Evolutionary conservation across 1,284 basidiomycete genomes (phyloP), one percentile per base, ranked within the genome.

Genomic region (Taiwanofungus camphoratus): DNA sequence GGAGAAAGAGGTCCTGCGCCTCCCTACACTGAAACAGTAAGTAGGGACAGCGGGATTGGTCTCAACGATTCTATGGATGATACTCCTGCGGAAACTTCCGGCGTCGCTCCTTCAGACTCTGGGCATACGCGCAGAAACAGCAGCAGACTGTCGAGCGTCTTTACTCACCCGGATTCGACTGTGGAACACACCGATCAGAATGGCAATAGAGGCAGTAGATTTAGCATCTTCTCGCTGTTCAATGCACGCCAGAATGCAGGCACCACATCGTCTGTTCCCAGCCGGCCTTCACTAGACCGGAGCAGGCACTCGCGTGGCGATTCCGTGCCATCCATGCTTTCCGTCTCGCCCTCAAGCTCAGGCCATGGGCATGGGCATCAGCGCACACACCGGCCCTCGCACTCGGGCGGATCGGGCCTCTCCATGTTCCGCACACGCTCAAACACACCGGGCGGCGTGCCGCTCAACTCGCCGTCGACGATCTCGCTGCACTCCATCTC

Each of bases 1-100:
- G 44, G 64, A 33, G 68, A 73, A 4, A 63, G 76, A 46, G 84
- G 78, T 20, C 74, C 77, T 33, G 77, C 79, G 7, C 83, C 83
- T 5, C 59, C 81, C 0, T 86, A 87, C 57, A 73, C 71, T 39
- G 82, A 85, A 59, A 75, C 73, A 13, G 62, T 77, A 62, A 50
- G 5, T 41, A 52, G 53, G n/a, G 54, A 52, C 36, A 46, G 46
- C 29, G 31, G 42, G 15, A 19, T 44, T n/a, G 51, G 50, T 20
- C 29, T 41, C 36, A 22, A 31, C 35, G 41, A 46, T 9, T n/a
- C 26, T 8, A 29, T 8, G n/a, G 26, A 8, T 8, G 26, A 29
- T 29, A 29, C 31, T 9, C 31, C 31, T 7, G 11, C 31, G 11
- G 27, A 20, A 38, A 11, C 20, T 7, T 22, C 12, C 35, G 16